Conservation (phyloP, 2,329 filamentous ascomycete genomes). For the Coleophoma crateriformis region DNA sequence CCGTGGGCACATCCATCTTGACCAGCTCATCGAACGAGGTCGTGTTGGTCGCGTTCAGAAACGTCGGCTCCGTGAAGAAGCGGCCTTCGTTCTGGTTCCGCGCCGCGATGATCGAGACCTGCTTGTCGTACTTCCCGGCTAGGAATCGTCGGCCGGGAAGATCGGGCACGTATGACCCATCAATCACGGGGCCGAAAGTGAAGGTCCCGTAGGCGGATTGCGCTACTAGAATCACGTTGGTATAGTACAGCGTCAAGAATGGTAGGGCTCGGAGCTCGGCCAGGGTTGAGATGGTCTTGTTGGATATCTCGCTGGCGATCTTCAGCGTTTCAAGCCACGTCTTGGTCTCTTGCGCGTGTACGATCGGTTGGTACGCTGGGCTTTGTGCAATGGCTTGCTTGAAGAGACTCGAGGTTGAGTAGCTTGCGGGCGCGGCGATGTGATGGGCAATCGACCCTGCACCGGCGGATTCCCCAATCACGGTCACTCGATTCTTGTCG, state of each 20-base stretch:
- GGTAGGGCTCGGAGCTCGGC: background rate
- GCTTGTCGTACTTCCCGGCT: conserved; percentile 35
- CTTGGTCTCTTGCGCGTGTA: conserved; percentile 2
- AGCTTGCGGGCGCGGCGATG: conserved; percentile 32
- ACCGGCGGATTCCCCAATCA: conserved; percentile 42
- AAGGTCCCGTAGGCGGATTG: background rate
- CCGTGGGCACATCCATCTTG: background rate
- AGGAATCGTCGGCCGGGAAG: conserved; percentile 36
- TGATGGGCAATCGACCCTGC: conserved; percentile 45
- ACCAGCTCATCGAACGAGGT: background rate
- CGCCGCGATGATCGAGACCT: conserved; percentile 36
- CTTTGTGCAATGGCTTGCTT: conserved; percentile 25
- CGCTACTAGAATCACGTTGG: background rate
- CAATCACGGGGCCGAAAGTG: conserved; percentile 33
- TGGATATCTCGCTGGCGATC: background rate
- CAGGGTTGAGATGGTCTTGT: background rate
- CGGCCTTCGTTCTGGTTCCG: conserved; percentile 35
- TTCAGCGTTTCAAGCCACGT: background rate
- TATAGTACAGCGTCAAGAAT: background rate
- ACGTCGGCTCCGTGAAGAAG: conserved; percentile 28
- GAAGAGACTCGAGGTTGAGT: conserved; percentile 26
- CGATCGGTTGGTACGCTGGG: conserved; percentile 2
- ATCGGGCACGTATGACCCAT: conserved; percentile 39
- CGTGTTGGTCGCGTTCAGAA: conserved; percentile 1
- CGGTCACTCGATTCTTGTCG: conserved; percentile 37